Percentiles rank a stretch among this genome's conserved stretches.
Conservation (phyloP, 306 rosid species). For the Pyrus betulifolia region DNA sequence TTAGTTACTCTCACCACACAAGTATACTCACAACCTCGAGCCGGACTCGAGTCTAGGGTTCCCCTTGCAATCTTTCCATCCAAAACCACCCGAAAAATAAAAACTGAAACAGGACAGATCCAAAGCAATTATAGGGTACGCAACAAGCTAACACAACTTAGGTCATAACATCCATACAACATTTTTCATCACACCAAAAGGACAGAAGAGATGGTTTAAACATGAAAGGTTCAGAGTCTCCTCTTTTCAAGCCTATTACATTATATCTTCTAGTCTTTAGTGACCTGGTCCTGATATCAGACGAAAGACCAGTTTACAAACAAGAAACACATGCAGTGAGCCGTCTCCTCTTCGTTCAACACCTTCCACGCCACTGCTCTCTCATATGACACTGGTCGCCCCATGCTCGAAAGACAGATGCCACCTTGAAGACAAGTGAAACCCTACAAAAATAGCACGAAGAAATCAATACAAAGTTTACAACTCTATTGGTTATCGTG, state of each 20-base stretch:
- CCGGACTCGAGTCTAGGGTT: neutral
- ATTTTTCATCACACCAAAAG: neutral
- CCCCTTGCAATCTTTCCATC: neutral
- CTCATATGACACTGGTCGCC: slow-evolving; percentile 89
- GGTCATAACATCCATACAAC: neutral
- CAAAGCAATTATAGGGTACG: neutral
- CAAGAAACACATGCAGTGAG: slow-evolving; percentile 94
- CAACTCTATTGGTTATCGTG: neutral
- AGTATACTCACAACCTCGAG: too few relatives aligned
- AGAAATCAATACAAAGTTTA: neutral
- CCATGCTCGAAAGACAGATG: slow-evolving; percentile 98
- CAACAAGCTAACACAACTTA: neutral
- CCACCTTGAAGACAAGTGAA: slow-evolving; percentile 97
- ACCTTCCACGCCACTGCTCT: slow-evolving; percentile 99
- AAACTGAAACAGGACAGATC: neutral
- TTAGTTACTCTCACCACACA: too few relatives aligned
- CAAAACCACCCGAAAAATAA: neutral
- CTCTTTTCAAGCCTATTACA: neutral
- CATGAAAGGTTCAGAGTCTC: neutral
- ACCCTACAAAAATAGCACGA: slow-evolving; percentile 40
- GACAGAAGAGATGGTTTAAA: neutral
- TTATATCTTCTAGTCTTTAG: neutral
- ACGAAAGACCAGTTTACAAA: slow-evolving; percentile 98
- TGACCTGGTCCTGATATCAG: slow-evolving; percentile 26
- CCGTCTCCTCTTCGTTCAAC: slow-evolving; percentile 92